Conservation (phyloP, 2,329 filamentous ascomycete species). For the Hirsutella rhossiliensis region DNA sequence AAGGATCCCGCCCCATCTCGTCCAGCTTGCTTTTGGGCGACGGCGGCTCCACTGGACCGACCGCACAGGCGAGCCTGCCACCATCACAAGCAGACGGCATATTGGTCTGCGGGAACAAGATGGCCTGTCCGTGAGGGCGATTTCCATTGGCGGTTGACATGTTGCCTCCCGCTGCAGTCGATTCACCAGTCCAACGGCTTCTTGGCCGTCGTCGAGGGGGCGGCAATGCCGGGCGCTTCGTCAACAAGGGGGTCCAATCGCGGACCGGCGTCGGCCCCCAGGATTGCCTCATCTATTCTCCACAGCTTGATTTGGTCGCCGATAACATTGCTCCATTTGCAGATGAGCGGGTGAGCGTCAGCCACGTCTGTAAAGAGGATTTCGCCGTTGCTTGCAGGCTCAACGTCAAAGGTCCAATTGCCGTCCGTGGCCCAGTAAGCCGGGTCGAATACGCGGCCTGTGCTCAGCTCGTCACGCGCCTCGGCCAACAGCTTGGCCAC, state of each 20-base stretch:
- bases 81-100: no score
- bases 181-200: conserved; percentile 27
- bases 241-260: conserved; percentile 15
- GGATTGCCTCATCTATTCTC: conserved; percentile 19
- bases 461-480: conserved; percentile 47
- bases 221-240: conserved; percentile 14
- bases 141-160: no score
- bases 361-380: conserved; percentile 52
- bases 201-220: conserved; percentile 12
- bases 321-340: conserved; percentile 40
- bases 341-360: conserved; percentile 52
- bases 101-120: no score
- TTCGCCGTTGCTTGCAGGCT: conserved; percentile 22
- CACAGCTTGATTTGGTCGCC: conserved; percentile 19
- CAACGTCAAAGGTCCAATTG: conserved; percentile 54
- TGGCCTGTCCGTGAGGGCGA: no score
- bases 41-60: no score
- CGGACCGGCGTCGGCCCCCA: conserved; percentile 19
- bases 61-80: no score
- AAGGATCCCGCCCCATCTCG: no score
- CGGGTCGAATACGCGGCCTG: conserved; percentile 49
- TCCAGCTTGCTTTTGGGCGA: no score
- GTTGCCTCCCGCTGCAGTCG: not conserved
- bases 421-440: conserved; percentile 61
- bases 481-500: conserved; percentile 25